phyloP scores from a whole-genome alignment of 192 early-diverging fungal genomes.

The Oehlia diaphana region DNA sequence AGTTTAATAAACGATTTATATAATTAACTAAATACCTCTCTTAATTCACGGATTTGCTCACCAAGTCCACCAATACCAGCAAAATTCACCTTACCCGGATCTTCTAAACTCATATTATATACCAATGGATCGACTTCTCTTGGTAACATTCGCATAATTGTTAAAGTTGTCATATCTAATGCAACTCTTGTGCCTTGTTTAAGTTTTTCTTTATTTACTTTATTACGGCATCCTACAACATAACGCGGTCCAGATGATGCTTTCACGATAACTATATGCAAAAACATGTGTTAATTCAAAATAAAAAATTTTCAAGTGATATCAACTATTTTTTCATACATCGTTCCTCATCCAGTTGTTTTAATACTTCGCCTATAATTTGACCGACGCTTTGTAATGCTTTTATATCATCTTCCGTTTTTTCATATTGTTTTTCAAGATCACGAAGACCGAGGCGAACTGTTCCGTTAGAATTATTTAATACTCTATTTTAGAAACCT shows the following conservation, averaged over 20 bases:
- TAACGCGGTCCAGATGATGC: conserved; percentile 95
- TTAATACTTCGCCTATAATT: conserved; percentile 97
- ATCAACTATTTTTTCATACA: conserved; percentile 55
- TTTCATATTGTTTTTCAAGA: conserved; percentile 90
- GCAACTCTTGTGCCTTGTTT: conserved; percentile 98
- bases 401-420: conserved; percentile 97
- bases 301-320: not conserved
- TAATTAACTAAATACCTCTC: conserved; percentile 63
- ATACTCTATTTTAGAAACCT: too few relatives aligned
- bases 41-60: conserved; percentile 96
- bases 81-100: conserved; percentile 94
- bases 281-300: not conserved
- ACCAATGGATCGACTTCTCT: conserved; percentile 98
- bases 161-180: conserved; percentile 99
- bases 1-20: not conserved
- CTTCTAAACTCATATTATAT: conserved; percentile 99
- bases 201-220: conserved; percentile 92
- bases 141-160: conserved; percentile 99
- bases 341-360: conserved; percentile 95
- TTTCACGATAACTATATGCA: conserved; percentile 88
- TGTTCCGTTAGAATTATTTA: conserved; percentile 35
- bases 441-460: conserved; percentile 83
- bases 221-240: conserved; percentile 95
- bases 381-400: conserved; percentile 99
- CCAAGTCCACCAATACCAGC: conserved; percentile 93